Base-by-base conservation (phyloP, 1,284 basidiomycete species). In the Inonotus obliquus region DNA sequence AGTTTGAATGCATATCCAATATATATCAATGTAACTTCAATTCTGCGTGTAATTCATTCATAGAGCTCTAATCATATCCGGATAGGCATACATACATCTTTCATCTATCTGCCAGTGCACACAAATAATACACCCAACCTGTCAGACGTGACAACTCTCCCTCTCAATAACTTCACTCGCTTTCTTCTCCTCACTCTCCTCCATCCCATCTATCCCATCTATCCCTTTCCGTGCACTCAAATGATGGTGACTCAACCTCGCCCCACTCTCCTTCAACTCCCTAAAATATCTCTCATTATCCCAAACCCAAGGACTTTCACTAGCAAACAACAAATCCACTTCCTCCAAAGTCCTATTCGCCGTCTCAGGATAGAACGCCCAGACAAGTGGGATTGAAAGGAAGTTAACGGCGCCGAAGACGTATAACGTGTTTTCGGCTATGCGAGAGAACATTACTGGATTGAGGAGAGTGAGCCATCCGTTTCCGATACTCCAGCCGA, bases 401-500 rank as follows among this genome's bases (percentile, higher is more conserved):
- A 80, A 79, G 68, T 80, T 80, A 63, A 80, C 70, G 41, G 71
- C 78, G 56, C 75, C 78, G 65, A 80, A 80, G 60, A 81, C 73
- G 67, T 79, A 75, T 53, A 79, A 73, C 39, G 78, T 79, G 64
- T 73, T 75, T 68, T 75, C 73, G 13, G 66, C 67, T 65, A 75
- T 74, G 17, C 65, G 60, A 53, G 65, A 64, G 69, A 75, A 74
- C 73, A 75, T 73, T 35, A 75, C 71, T 45, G 75, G 73, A 68
- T 73, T 75, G 35, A 60, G 53, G 38, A 63, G 54, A 13, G 53
- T 64, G 29, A 71, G 68, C 74, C 74, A 75, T 1, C 74, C 82
- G 74, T 83, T 71, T 73, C 84, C 73, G 76, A 81, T 76, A 67
- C 81, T 77, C 79, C 79, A 81, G 19, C 79, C 79, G 44, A 79